phyloP scores from a whole-genome alignment of 1,284 basidiomycete species.

The Pseudozyma thailandica region DNA sequence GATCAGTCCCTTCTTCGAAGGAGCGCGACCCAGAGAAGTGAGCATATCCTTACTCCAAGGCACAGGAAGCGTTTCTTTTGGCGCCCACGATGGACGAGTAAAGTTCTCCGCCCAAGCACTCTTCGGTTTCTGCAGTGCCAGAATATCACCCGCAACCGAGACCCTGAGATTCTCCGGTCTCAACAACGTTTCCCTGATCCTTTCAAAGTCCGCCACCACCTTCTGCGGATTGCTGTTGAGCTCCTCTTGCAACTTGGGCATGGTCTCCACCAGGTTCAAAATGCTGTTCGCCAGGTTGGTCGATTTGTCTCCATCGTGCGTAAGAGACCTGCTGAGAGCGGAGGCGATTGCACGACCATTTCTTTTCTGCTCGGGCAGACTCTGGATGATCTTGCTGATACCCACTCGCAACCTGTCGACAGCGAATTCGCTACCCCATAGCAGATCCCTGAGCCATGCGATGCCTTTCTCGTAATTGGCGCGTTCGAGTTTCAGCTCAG shows the following conservation, averaged over 20 bases:
- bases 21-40: slow-evolving; percentile 79
- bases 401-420: slow-evolving; percentile 87
- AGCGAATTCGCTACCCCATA: slow-evolving; percentile 84
- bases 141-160: slow-evolving; percentile 85
- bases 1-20: slow-evolving; percentile 78
- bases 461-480: slow-evolving; percentile 83
- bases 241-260: slow-evolving; percentile 79
- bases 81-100: slow-evolving; percentile 12
- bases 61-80: slow-evolving; percentile 74
- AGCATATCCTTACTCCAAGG: slow-evolving; percentile 78
- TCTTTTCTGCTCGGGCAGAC: slow-evolving; percentile 91
- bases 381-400: slow-evolving; percentile 88
- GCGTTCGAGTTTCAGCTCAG: slow-evolving; percentile 82
- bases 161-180: slow-evolving; percentile 84
- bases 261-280: slow-evolving; percentile 80
- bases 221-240: slow-evolving; percentile 69
- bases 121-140: slow-evolving; percentile 78
- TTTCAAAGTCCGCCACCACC: slow-evolving; percentile 56
- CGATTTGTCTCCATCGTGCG: slow-evolving; percentile 78
- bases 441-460: slow-evolving; percentile 86
- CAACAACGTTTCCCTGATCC: slow-evolving; percentile 51
- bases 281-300: slow-evolving; percentile 80
- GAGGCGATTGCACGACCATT: slow-evolving; percentile 84
- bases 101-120: slow-evolving; percentile 59
- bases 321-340: slow-evolving; percentile 77